These are phyloP conservation scores for Lentinula lateritia DNA, from an alignment of 768 basidiomycete species.

Conservation along the genomic window DNA sequence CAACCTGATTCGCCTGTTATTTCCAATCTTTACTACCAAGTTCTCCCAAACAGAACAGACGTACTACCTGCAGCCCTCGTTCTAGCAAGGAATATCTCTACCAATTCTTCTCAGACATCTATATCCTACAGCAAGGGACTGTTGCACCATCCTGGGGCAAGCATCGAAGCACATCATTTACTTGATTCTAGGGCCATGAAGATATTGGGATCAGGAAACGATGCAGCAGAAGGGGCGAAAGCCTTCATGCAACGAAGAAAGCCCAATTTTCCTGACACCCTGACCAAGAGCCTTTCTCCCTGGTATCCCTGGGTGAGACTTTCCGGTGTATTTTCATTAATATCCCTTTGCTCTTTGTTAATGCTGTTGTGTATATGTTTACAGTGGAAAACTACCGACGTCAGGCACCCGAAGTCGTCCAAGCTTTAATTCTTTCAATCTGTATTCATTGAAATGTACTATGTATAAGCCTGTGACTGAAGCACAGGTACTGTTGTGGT, in stretches of 20 bases:
- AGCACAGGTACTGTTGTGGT: too few relatives aligned
- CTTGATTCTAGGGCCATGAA: conserved; percentile 45
- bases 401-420: not conserved
- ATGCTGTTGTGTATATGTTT: not conserved
- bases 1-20: conserved; percentile 37
- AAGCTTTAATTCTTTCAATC: not conserved
- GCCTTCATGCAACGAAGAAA: conserved; percentile 44
- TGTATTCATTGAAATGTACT: too few relatives aligned
- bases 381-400: conserved; percentile 12
- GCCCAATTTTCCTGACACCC: conserved; percentile 38
- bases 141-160: conserved; percentile 44
- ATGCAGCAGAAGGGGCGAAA: conserved; percentile 40
- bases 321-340: not conserved
- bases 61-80: conserved; percentile 48
- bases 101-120: conserved; percentile 42
- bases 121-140: conserved; percentile 47
- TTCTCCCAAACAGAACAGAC: conserved; percentile 41
- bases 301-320: conserved; percentile 44
- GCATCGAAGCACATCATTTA: conserved; percentile 48
- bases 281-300: conserved; percentile 17
- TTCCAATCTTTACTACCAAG: conserved; percentile 37
- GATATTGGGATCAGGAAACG: conserved; percentile 29
- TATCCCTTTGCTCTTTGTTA: not conserved
- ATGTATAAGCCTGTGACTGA: too few relatives aligned
- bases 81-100: conserved; percentile 45